A percentile compares a stretch with the other conserved stretches of the same genome.
Conservation (phyloP, 1,139 yeast species). For the Debaryomyces psychrophilus region DNA sequence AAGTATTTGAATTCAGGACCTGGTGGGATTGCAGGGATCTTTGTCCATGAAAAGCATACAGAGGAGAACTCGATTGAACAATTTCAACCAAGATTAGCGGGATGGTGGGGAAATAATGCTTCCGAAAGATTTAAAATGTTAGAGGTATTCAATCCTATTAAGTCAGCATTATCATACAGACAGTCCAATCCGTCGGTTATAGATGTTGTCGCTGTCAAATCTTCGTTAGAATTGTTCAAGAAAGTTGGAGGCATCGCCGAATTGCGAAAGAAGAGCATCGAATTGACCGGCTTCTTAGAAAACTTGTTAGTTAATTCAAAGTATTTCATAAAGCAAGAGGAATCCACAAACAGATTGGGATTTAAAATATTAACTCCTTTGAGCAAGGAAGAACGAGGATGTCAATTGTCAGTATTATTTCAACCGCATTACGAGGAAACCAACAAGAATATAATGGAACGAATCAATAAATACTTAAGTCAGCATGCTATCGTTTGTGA, state of each 20-base stretch:
- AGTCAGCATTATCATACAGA: slow-evolving; percentile 82
- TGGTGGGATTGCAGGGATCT: slow-evolving; percentile 86
- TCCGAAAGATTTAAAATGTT: slow-evolving; percentile 75
- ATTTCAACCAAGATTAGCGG: slow-evolving; percentile 74
- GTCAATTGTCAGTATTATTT: slow-evolving; percentile 78
- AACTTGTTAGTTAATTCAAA: slow-evolving; percentile 44
- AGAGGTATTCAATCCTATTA: slow-evolving; percentile 76
- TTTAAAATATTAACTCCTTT: slow-evolving; percentile 78
- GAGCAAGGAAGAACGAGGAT: slow-evolving; percentile 63
- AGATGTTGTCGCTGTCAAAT: slow-evolving; percentile 71
- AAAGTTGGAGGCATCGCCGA: slow-evolving; percentile 64
- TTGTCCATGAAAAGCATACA: slow-evolving; percentile 62
- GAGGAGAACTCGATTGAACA: slow-evolving; percentile 31
- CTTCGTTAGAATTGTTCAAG: slow-evolving; percentile 65
- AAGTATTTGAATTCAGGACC: slow-evolving; percentile 92
- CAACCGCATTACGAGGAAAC: slow-evolving; percentile 49
- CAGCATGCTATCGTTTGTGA: slow-evolving; percentile 75
- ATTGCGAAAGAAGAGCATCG: slow-evolving; percentile 59
- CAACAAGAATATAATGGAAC: slow-evolving; percentile 59
- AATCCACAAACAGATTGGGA: slow-evolving; percentile 32
- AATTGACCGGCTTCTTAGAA: slow-evolving; percentile 61
- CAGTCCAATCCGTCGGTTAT: slow-evolving; percentile 93
- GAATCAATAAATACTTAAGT: slow-evolving; percentile 53
- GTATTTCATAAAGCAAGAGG: slow-evolving; percentile 43
- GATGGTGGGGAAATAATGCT: slow-evolving; percentile 96